Conservation (phyloP, 2,329 filamentous ascomycete species). For the Torrubiella hemipterigena region DNA sequence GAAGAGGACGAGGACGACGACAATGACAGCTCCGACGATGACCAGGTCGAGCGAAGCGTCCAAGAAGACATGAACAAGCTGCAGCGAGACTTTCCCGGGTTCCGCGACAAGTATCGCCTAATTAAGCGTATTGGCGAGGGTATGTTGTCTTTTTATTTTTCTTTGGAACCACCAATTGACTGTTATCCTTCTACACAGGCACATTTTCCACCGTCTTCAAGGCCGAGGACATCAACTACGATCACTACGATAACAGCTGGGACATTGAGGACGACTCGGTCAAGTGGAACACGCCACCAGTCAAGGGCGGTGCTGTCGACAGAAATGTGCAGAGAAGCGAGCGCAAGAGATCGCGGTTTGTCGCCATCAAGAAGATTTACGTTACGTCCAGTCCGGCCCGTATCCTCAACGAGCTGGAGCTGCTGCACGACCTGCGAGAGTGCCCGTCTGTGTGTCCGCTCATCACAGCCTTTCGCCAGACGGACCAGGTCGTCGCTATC, state of each 20-base stretch:
- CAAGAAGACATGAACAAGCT: constrained; percentile 81
- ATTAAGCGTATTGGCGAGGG: constrained; percentile 98
- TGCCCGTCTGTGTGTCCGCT: constrained; percentile 84
- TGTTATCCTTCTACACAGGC: constrained; percentile 47
- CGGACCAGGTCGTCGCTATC: constrained; percentile 90
- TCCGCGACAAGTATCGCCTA: constrained; percentile 72
- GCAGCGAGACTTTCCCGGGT: constrained; percentile 69
- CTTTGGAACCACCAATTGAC: constrained; percentile 6
- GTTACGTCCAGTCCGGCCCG: constrained; percentile 89
- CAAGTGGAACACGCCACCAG: constrained; percentile 59
- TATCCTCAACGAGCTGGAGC: constrained; percentile 91
- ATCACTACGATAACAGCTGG: constrained; percentile 77
- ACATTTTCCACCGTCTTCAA: constrained; percentile 99
- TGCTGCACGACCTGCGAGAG: constrained; percentile 75
- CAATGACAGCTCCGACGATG: constrained; percentile 41
- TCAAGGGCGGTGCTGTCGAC: constrained; percentile 37
- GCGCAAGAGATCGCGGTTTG: constrained; percentile 51
- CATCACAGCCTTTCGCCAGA: constrained; percentile 90
- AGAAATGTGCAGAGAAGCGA: constrained; percentile 19
- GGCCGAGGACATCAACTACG: constrained; percentile 82
- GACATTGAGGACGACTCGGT: constrained; percentile 57
- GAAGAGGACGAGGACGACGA: constrained; percentile 25
- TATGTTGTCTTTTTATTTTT: constrained; percentile 23
- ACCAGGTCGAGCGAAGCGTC: constrained; percentile 55
- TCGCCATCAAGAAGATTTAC: constrained; percentile 99